Conservation (phyloP, 2,329 filamentous ascomycete species). For the Penicillium sp. region DNA sequence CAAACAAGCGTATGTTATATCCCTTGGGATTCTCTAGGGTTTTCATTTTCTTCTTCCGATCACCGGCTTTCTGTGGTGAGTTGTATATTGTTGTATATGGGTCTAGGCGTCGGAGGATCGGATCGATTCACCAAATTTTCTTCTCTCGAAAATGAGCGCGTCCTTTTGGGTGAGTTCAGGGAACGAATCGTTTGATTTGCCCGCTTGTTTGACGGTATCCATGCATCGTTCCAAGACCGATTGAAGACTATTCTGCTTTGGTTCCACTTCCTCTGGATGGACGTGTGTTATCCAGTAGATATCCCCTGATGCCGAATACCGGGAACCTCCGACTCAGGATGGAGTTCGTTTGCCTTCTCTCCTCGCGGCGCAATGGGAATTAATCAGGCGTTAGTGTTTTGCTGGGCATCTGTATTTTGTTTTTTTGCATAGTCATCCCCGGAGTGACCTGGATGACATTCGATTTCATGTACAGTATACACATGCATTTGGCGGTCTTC, state of each 20-base stretch:
- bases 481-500: constrained; percentile 14
- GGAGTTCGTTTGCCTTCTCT: constrained; percentile 12
- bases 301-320: background rate
- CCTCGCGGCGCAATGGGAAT: constrained; percentile 21
- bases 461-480: constrained; percentile 24
- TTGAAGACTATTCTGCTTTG: background rate
- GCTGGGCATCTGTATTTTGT: constrained; percentile 19
- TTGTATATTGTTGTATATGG: constrained; percentile 22
- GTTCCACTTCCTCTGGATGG: background rate
- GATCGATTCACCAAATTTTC: background rate
- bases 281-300: background rate
- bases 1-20: background rate
- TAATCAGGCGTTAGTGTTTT: constrained; percentile 18
- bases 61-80: background rate
- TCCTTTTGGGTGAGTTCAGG: background rate
- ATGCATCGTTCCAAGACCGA: background rate
- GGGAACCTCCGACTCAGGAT: background rate
- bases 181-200: background rate
- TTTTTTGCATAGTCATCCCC: constrained; percentile 21
- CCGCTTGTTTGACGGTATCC: background rate
- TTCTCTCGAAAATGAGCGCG: background rate
- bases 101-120: constrained; percentile 12
- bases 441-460: constrained; percentile 14
- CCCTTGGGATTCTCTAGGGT: background rate
- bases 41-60: background rate